Conservation (phyloP, 2,329 filamentous ascomycete species). For the Botrytis hyacinthi region DNA sequence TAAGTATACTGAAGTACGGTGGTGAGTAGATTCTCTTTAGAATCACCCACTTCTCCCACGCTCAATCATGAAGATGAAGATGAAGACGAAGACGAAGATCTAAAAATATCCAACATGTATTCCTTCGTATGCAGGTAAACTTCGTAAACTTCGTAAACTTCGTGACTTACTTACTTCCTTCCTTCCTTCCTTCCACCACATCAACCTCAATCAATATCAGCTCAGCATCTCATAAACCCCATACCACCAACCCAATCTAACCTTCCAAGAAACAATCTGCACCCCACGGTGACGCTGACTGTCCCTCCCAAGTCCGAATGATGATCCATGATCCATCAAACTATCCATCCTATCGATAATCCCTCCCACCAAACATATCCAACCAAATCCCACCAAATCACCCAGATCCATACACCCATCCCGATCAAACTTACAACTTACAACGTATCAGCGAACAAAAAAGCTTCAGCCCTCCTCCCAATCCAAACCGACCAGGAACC, state of each 20-base stretch:
- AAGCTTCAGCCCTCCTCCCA: background rate
- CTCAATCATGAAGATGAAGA: background rate
- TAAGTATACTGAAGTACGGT: no score
- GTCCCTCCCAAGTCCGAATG: background rate
- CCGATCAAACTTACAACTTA: background rate
- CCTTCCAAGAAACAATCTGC: background rate
- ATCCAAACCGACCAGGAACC: background rate
- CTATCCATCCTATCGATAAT: background rate
- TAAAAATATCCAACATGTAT: background rate
- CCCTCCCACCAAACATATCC: background rate
- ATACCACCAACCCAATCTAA: background rate
- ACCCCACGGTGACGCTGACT: conserved; percentile 17
- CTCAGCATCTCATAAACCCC: background rate
- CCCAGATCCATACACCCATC: no score
- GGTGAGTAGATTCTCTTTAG: background rate
- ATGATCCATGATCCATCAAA: background rate
- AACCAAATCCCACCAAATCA: background rate
- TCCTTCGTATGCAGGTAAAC: background rate
- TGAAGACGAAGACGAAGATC: background rate
- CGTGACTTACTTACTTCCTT: no score
- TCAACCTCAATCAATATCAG: background rate
- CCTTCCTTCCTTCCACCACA: background rate
- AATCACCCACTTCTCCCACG: background rate
- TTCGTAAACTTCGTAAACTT: no score
- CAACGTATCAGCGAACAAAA: background rate